These are phyloP conservation scores for Mycena citricolor DNA, from an alignment of 1,284 basidiomycete species.

Conservation along the genomic window DNA sequence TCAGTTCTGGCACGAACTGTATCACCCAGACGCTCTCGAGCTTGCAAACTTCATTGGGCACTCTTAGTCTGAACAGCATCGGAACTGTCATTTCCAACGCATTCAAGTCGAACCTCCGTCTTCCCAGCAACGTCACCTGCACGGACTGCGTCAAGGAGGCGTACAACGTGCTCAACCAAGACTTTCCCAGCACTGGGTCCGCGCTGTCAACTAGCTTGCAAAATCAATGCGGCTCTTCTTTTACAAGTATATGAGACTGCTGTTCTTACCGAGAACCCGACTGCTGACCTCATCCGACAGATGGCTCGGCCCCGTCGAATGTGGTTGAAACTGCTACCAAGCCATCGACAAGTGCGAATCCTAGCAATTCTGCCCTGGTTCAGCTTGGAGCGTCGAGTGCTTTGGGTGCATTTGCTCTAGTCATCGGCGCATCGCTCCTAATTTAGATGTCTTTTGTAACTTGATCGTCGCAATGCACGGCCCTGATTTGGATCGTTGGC, in stretches of 20 bases:
- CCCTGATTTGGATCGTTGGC: conserved; percentile 2
- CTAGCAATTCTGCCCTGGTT: conserved; percentile 26
- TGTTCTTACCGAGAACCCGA: neutral
- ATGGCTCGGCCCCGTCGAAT: conserved; percentile 38
- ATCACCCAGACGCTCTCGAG: conserved; percentile 49
- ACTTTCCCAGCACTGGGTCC: conserved; percentile 36
- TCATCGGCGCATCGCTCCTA: conserved; percentile 19
- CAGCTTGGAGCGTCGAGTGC: conserved; percentile 11
- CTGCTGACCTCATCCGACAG: conserved; percentile 23
- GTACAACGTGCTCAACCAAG: conserved; percentile 44
- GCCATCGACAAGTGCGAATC: conserved; percentile 19
- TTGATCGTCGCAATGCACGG: conserved; percentile 13
- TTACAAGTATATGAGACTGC: conserved; percentile 41
- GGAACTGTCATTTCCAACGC: conserved; percentile 27
- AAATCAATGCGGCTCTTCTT: conserved; percentile 48
- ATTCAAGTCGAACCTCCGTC: conserved; percentile 24
- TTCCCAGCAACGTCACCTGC: conserved; percentile 50
- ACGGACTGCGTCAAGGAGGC: conserved; percentile 54
- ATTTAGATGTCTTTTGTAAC: conserved; percentile 8
- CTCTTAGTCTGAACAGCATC: conserved; percentile 32
- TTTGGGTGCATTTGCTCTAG: conserved; percentile 11
- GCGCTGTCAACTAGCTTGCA: conserved; percentile 31
- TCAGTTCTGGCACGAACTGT: conserved; percentile 39
- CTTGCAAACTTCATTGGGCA: conserved; percentile 44
- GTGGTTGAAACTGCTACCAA: conserved; percentile 34